A percentile compares a stretch with the other conserved stretches of the same genome.
Evolutionary conservation across 768 basidiomycete genomes (phyloP).

Genomic region (Lactarius sp.): DNA sequence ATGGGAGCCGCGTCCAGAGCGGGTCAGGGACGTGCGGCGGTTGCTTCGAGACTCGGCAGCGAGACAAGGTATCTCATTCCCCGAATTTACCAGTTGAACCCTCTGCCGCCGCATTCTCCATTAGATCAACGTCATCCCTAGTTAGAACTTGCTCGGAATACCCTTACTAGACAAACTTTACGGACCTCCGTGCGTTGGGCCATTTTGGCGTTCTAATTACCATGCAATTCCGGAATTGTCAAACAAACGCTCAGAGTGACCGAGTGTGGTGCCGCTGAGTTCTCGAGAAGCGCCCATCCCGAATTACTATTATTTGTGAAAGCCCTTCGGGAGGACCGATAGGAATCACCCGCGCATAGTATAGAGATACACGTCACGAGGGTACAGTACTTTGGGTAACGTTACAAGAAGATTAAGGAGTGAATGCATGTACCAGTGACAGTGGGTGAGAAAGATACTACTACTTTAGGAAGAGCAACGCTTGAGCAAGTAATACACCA

Average conservation of each 20-base stretch:
- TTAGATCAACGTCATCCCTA: conserved; percentile 1
- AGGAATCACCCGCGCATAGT: neutral
- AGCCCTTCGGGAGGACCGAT: neutral
- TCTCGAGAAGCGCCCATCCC: conserved; percentile 11
- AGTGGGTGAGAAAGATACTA: neutral
- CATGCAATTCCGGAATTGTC: too few species aligned
- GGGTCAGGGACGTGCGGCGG: conserved; percentile 36
- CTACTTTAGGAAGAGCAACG: neutral
- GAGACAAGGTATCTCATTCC: conserved; percentile 34
- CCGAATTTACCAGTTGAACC: neutral
- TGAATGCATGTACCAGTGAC: conserved; percentile 9
- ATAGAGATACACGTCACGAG: conserved; percentile 8
- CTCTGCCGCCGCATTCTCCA: neutral
- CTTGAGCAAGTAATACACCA: neutral
- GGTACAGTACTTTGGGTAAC: conserved; percentile 10
- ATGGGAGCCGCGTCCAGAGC: conserved; percentile 35
- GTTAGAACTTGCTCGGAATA: neutral
- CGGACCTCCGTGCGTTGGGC: neutral
- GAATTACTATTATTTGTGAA: neutral
- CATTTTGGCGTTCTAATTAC: neutral
- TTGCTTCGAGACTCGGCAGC: conserved; percentile 38
- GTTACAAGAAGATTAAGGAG: conserved; percentile 15
- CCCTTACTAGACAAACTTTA: neutral
- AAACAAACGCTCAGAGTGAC: neutral
- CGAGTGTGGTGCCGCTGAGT: conserved; percentile 11